Conservation (phyloP, 345 rosid genomes). For the Gossypium anomalum region DNA sequence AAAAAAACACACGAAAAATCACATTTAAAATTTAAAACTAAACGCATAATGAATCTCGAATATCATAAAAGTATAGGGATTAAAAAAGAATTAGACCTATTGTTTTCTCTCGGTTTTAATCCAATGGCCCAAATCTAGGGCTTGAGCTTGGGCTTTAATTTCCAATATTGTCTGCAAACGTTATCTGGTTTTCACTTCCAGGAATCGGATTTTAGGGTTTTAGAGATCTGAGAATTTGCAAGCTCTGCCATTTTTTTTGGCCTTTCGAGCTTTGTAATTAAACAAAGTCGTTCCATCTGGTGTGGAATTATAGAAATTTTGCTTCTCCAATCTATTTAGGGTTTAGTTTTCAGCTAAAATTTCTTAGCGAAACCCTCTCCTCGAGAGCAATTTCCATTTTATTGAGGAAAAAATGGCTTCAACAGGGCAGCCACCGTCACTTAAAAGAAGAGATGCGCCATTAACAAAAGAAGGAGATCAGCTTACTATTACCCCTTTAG, state of each 20-base stretch:
- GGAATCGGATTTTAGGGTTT: conserved; percentile 2
- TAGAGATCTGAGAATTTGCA: neutral
- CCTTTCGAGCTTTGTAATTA: neutral
- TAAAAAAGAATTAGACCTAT: too few species aligned
- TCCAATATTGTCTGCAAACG: neutral
- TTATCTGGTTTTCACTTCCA: neutral
- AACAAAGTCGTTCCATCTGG: neutral
- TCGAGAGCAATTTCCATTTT: neutral
- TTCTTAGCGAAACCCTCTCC: neutral
- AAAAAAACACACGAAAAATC: too few species aligned
- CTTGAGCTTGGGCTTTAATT: neutral
- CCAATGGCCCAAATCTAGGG: neutral
- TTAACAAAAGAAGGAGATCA: conserved; percentile 64
- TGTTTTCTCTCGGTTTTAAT: neutral
- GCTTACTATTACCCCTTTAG: conserved; percentile 72
- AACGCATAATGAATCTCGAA: too few species aligned
- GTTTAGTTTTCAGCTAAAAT: neutral
- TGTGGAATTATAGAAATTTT: neutral
- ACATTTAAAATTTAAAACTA: too few species aligned
- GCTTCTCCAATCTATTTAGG: neutral
- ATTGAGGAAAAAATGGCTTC: conserved; percentile 45
- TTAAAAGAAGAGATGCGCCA: conserved; percentile 68
- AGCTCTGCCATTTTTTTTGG: neutral
- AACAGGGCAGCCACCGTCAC: conserved; percentile 35
- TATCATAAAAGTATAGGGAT: too few species aligned